Conservation (phyloP, 257 asterid genomes). For the Solanum commersonii region DNA sequence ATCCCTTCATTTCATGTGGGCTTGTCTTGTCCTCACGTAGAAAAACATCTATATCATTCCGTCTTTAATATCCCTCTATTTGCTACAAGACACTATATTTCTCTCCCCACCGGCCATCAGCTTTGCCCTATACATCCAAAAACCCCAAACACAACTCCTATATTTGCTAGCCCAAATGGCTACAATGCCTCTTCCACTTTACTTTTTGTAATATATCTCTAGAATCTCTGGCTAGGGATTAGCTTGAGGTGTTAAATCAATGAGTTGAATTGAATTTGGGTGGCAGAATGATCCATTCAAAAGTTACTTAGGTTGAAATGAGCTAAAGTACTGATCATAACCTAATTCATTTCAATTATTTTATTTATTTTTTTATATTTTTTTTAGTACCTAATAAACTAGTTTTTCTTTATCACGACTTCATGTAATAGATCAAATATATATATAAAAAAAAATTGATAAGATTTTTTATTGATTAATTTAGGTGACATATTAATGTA, state of each 20-base stretch:
- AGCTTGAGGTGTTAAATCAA: neutral
- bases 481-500: neutral
- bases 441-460: neutral
- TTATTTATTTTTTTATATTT: neutral
- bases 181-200: constrained; percentile 17
- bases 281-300: neutral
- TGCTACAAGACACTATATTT: constrained; percentile 26
- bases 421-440: neutral
- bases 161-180: constrained; percentile 6
- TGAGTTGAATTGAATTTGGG: neutral
- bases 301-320: neutral
- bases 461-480: neutral
- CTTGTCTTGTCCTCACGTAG: constrained; percentile 51
- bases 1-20: constrained; percentile 41
- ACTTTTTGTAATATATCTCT: neutral
- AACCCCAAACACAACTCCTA: neutral
- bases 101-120: neutral
- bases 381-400: neutral
- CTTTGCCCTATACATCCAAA: neutral
- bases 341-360: neutral
- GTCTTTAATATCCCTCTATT: constrained; percentile 17
- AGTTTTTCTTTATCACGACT: neutral
- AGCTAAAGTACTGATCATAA: neutral
- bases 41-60: constrained; percentile 37
- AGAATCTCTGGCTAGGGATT: neutral